Conservation (phyloP, 768 basidiomycete species). For the Boletus sp. region DNA sequence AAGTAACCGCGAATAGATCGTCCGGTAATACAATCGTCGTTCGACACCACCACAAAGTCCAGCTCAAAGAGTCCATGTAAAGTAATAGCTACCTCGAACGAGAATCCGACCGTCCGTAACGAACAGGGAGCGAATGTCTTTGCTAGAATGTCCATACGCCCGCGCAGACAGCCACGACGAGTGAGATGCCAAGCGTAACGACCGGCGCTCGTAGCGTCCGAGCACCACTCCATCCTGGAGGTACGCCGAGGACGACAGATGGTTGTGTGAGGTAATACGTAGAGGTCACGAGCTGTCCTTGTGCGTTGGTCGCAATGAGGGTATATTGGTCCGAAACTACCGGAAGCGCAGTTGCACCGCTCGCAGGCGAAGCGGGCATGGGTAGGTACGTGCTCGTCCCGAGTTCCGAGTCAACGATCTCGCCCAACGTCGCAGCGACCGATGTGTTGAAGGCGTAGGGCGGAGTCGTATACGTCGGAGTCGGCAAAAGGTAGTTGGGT, state of each 20-base stretch:
- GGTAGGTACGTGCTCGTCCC: constrained; percentile 72
- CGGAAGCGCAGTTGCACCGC: constrained; percentile 57
- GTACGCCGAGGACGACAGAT: constrained; percentile 57
- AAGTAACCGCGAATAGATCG: neutral
- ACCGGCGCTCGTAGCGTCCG: constrained; percentile 7
- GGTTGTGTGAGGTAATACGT: constrained; percentile 47
- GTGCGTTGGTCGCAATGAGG: constrained; percentile 53
- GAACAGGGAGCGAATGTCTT: neutral
- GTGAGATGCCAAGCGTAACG: constrained; percentile 7
- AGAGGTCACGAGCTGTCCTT: constrained; percentile 53
- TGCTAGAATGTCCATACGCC: constrained; percentile 18
- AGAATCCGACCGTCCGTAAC: neutral
- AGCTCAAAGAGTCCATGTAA: neutral
- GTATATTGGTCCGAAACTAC: constrained; percentile 54
- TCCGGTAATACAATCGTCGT: neutral
- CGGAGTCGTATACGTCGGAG: constrained; percentile 62
- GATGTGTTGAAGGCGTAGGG: constrained; percentile 71
- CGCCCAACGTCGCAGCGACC: constrained; percentile 50
- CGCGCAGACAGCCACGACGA: constrained; percentile 12
- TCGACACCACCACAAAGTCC: neutral
- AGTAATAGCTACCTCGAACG: neutral
- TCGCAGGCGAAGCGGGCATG: constrained; percentile 43
- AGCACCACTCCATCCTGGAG: constrained; percentile 53
- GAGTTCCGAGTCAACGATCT: constrained; percentile 58
- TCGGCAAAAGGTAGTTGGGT: constrained; percentile 68